These are phyloP conservation scores for Harringtonia lauricola DNA, from an alignment of 2,329 filamentous ascomycete species.

Conservation along the genomic window DNA sequence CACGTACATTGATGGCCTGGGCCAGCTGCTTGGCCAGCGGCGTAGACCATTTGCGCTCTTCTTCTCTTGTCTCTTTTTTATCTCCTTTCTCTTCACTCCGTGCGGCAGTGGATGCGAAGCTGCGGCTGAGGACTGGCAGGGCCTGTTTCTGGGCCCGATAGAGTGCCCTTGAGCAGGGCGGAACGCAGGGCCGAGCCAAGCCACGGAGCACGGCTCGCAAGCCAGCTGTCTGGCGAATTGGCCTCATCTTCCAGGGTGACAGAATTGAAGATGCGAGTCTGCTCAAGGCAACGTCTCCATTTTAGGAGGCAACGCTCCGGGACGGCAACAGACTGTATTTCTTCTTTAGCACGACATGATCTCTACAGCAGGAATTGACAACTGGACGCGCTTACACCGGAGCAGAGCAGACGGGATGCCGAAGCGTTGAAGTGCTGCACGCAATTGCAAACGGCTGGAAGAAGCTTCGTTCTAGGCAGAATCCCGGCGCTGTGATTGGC, in stretches of 20 bases:
- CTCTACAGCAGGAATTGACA: too few relatives aligned
- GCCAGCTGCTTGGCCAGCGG: conserved; percentile 79
- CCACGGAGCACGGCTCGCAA: neutral
- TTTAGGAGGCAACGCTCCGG: too few relatives aligned
- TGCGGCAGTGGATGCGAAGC: conserved; percentile 16
- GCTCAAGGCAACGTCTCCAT: neutral
- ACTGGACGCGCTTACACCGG: too few relatives aligned
- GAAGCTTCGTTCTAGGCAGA: neutral
- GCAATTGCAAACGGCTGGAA: neutral
- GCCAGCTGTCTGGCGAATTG: neutral
- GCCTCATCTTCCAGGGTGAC: neutral
- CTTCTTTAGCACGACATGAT: too few relatives aligned
- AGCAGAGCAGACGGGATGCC: neutral
- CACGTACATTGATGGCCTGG: conserved; percentile 68
- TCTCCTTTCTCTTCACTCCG: conserved; percentile 4
- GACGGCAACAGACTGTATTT: too few relatives aligned
- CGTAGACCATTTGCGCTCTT: conserved; percentile 71
- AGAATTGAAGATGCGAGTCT: too few relatives aligned
- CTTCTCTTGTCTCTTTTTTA: conserved; percentile 3
- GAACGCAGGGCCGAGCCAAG: too few relatives aligned
- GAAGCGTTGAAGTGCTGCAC: neutral
- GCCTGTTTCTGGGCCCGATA: too few relatives aligned
- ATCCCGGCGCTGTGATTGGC: conserved; percentile 1
- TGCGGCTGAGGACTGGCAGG: neutral
- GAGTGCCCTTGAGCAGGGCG: neutral